Percentiles rank a stretch among this genome's conserved stretches.
Evolutionary conservation across 169 alveolate species (phyloP).

Genomic region (Cryptosporidium sp.): DNA sequence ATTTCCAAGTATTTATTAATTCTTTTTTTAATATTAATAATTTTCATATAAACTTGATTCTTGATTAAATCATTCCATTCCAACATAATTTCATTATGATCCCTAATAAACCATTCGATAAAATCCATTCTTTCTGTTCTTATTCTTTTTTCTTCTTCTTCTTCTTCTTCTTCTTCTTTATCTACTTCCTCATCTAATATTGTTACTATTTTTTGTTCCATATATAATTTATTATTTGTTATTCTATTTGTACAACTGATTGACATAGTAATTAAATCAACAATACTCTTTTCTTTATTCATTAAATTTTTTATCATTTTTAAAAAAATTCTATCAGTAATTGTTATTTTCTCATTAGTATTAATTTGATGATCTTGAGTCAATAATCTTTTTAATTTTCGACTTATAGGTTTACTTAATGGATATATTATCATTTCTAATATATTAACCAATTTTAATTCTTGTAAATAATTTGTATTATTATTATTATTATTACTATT

Average conservation of each 20-base stretch:
- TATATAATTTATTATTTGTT: too few species aligned
- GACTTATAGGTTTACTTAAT: neutral
- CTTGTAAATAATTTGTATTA: neutral
- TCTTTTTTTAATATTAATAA: constrained; percentile 2
- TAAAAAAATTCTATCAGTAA: neutral
- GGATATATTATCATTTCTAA: constrained; percentile 40
- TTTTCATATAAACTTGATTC: neutral
- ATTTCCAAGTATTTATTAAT: neutral
- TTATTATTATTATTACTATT: neutral
- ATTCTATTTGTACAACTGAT: constrained; percentile 12
- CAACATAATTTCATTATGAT: constrained; percentile 4
- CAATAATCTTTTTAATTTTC: constrained; percentile 17
- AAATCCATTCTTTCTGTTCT: constrained; percentile 36
- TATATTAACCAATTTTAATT: neutral
- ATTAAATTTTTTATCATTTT: constrained; percentile 1
- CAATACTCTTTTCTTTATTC: neutral
- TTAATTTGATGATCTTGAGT: neutral
- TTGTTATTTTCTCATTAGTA: neutral
- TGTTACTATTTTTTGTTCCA: too few species aligned
- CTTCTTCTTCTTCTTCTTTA: too few species aligned
- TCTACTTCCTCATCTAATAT: too few species aligned
- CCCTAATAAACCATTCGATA: constrained; percentile 37
- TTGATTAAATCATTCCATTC: constrained; percentile 18
- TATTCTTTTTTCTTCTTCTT: too few species aligned
- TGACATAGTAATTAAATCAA: constrained; percentile 65